A percentile compares a stretch with the other conserved stretches of the same genome.
phyloP scores from a whole-genome alignment of 257 asterid species.

The Scutellaria baicalensis region DNA sequence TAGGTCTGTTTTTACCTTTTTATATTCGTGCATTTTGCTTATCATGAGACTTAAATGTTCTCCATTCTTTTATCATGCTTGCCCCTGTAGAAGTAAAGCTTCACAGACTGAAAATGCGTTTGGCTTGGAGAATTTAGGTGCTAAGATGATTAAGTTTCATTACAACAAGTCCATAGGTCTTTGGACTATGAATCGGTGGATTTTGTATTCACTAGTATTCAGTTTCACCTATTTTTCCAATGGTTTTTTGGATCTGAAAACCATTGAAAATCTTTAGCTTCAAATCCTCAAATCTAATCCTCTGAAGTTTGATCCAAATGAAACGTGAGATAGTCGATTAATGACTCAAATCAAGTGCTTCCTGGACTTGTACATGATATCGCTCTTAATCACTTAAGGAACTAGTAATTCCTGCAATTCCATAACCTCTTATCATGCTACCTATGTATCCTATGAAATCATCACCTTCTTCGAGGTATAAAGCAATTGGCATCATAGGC shows the following conservation, averaged over 20 bases:
- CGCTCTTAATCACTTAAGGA: slow-evolving; percentile 21
- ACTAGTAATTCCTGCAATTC: slow-evolving; percentile 49
- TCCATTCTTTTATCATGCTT: background rate
- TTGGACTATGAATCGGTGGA: background rate
- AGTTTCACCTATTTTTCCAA: background rate
- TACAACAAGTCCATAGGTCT: background rate
- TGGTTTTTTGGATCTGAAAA: background rate
- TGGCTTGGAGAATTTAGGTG: background rate
- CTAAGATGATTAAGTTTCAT: background rate
- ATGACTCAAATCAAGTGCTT: background rate
- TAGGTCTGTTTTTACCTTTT: background rate
- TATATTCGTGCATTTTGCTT: too few relatives aligned
- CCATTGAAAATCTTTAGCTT: background rate
- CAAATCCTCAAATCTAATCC: background rate
- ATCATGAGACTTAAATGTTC: background rate
- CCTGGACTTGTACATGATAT: background rate
- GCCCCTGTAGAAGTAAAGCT: background rate
- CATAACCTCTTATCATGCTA: slow-evolving; percentile 39
- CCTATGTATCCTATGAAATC: slow-evolving; percentile 27
- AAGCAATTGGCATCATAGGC: slow-evolving; percentile 25
- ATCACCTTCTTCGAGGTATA: slow-evolving; percentile 26
- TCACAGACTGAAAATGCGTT: background rate
- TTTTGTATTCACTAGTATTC: background rate
- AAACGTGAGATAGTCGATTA: background rate
- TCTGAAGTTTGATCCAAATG: background rate